These are phyloP conservation scores for Sideroxylon spinosum DNA, from an alignment of 179 eudicot genomes.

Conservation along the genomic window DNA sequence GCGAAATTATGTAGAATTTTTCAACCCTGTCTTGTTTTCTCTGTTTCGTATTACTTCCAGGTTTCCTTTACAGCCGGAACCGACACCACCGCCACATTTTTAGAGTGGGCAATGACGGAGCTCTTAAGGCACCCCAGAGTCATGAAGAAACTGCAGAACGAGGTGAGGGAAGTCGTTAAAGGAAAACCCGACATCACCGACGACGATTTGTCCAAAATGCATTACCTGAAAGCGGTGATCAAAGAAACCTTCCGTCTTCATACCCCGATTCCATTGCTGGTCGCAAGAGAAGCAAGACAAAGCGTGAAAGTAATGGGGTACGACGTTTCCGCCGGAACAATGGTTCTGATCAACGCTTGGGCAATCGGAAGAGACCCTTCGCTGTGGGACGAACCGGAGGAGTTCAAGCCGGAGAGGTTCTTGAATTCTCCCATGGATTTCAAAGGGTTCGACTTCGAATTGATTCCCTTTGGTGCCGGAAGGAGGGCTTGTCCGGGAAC, in stretches of 20 bases:
- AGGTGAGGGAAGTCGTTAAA: background rate
- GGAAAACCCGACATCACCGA: background rate
- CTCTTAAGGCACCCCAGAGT: background rate
- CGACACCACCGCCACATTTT: background rate
- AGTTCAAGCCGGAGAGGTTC: conserved; percentile 31
- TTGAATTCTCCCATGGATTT: conserved; percentile 6
- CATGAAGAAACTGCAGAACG: background rate
- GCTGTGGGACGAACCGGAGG: conserved; percentile 9
- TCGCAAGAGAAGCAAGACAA: background rate
- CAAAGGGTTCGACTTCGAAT: background rate
- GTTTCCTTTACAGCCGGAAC: background rate
- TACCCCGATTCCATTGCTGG: background rate
- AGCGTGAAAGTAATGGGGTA: conserved; percentile 17
- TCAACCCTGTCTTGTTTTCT: too few species aligned
- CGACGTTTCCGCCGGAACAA: conserved; percentile 14
- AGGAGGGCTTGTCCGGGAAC: conserved; percentile 20
- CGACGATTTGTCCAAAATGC: background rate
- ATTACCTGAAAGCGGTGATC: conserved; percentile 10
- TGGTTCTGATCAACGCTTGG: conserved; percentile 14
- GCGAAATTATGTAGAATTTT: too few species aligned
- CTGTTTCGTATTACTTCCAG: background rate
- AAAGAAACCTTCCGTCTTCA: conserved; percentile 13
- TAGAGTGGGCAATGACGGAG: conserved; percentile 15
- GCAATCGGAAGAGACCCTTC: conserved; percentile 10
- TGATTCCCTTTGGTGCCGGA: background rate